Evolutionary conservation across 2,329 filamentous ascomycete genomes (phyloP).

Genomic region (Pseudonectria foliicola): DNA sequence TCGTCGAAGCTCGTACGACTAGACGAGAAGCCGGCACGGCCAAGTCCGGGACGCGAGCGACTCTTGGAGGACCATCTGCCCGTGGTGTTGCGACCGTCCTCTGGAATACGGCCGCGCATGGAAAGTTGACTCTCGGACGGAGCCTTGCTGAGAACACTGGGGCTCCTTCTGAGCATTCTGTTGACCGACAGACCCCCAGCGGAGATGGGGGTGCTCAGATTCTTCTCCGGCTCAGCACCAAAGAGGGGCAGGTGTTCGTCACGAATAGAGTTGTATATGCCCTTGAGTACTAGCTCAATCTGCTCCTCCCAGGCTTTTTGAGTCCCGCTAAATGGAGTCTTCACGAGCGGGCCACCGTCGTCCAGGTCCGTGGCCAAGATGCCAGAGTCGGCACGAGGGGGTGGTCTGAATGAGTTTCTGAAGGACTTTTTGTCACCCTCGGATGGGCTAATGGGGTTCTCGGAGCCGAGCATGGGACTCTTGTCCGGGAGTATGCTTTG

Average conservation of each 20-base stretch:
- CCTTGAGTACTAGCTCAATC: conserved; percentile 83
- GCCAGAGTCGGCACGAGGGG: conserved; percentile 34
- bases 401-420: conserved; percentile 44
- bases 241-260: conserved; percentile 82
- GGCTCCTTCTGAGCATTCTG: conserved; percentile 72
- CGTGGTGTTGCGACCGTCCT: conserved; percentile 45
- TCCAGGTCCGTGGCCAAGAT: conserved; percentile 32
- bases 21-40: conserved; percentile 74
- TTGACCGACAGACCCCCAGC: conserved; percentile 66
- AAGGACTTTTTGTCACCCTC: conserved; percentile 35
- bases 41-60: conserved; percentile 67
- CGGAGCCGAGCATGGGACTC: conserved; percentile 24
- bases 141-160: conserved; percentile 87
- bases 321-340: conserved; percentile 64
- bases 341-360: conserved; percentile 70
- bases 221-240: conserved; percentile 52
- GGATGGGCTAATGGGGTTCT: conserved; percentile 25
- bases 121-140: conserved; percentile 74
- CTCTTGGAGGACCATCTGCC: conserved; percentile 81
- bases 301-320: conserved; percentile 80
- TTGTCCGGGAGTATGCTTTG: conserved; percentile 47
- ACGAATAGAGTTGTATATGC: conserved; percentile 85
- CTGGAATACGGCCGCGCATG: conserved; percentile 61
- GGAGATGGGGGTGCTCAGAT: conserved; percentile 29
- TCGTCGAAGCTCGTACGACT: conserved; percentile 94